These are phyloP conservation scores for Stentor roeselii DNA, from an alignment of 73 alveolate genomes.

Conservation along the genomic window DNA sequence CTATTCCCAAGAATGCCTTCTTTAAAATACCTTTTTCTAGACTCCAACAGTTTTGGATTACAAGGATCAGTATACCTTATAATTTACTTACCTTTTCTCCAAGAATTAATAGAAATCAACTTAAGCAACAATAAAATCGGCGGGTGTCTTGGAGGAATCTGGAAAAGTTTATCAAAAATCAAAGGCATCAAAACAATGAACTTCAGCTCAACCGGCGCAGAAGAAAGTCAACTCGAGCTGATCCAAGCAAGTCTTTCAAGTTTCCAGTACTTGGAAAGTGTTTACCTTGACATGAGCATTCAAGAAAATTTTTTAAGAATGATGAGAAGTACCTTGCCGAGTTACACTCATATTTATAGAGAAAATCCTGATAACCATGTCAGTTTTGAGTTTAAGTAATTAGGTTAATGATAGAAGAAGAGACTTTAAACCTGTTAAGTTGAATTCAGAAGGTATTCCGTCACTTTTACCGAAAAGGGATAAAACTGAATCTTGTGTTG, in stretches of 20 bases:
- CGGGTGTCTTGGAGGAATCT: background rate
- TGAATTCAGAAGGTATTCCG: conserved; percentile 18
- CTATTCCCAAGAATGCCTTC: background rate
- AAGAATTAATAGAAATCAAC: background rate
- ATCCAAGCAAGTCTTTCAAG: background rate
- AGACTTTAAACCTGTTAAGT: background rate
- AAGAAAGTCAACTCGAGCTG: background rate
- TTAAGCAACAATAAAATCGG: background rate
- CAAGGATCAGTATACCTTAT: background rate
- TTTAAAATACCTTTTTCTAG: background rate
- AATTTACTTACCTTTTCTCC: background rate
- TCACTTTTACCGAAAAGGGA: background rate
- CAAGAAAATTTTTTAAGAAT: background rate
- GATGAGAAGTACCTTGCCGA: background rate
- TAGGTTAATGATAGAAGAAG: too few species aligned
- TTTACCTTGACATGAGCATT: background rate
- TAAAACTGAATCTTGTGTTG: background rate
- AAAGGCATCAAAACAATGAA: too few species aligned
- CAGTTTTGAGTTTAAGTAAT: background rate
- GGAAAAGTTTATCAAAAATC: too few species aligned
- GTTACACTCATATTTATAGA: background rate
- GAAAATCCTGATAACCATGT: background rate
- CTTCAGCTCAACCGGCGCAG: background rate
- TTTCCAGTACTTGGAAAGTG: background rate
- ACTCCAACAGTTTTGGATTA: background rate